Conservation (phyloP, 441 rosid species). For the Cnidoscolus chayamansa region DNA sequence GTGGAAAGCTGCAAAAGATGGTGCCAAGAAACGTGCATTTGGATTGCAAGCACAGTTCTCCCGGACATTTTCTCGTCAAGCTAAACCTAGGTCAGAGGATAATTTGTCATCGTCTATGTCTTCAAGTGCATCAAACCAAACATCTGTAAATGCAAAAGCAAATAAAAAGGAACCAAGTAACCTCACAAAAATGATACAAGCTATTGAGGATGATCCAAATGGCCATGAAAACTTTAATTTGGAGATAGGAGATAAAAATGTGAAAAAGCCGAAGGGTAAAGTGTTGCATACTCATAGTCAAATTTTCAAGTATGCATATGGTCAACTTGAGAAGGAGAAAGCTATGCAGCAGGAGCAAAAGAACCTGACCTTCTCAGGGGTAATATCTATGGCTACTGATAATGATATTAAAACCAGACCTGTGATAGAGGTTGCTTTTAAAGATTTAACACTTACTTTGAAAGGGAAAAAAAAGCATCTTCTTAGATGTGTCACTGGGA, state of each 20-base stretch:
- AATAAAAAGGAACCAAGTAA: slow-evolving; percentile 40
- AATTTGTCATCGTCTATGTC: slow-evolving; percentile 24
- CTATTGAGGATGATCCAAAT: slow-evolving; percentile 31
- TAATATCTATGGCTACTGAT: slow-evolving; percentile 63
- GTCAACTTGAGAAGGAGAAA: slow-evolving; percentile 79
- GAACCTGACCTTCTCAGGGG: slow-evolving; percentile 71
- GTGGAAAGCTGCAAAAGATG: slow-evolving; percentile 75
- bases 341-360: slow-evolving; percentile 54
- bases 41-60: slow-evolving; percentile 62
- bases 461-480: slow-evolving; percentile 65
- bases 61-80: slow-evolving; percentile 58
- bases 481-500: slow-evolving; percentile 75
- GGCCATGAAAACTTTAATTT: slow-evolving; percentile 38
- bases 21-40: slow-evolving; percentile 55
- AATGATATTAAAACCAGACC: slow-evolving; percentile 60
- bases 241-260: slow-evolving; percentile 43
- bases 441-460: slow-evolving; percentile 68
- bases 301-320: slow-evolving; percentile 78
- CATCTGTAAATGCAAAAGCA: slow-evolving; percentile 33
- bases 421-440: slow-evolving; percentile 68
- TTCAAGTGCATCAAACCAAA: slow-evolving; percentile 30
- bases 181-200: slow-evolving; percentile 36
- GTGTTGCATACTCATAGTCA: slow-evolving; percentile 54
- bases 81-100: slow-evolving; percentile 25
- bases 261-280: slow-evolving; percentile 44